phyloP scores from a whole-genome alignment of 805 yeast genomes.

The Wickerhamomyces bisporus region DNA sequence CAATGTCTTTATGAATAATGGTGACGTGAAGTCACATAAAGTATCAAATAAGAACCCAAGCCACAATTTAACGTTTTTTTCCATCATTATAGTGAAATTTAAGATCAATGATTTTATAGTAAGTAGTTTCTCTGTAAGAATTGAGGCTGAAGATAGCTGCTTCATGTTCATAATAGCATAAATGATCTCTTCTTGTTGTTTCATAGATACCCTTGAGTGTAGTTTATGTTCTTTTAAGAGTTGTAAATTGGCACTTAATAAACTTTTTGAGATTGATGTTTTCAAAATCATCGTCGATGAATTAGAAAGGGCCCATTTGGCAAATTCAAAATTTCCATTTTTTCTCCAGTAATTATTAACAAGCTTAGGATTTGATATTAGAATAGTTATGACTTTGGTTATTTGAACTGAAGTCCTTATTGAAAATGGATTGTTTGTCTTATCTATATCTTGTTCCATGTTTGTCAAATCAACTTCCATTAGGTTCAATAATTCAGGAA shows the following conservation, averaged over 20 bases:
- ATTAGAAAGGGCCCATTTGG: constrained; percentile 14
- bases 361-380: constrained; percentile 14
- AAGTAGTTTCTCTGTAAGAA: constrained; percentile 18
- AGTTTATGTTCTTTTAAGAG: constrained; percentile 19
- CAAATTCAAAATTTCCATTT: constrained; percentile 3
- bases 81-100: constrained; percentile 21
- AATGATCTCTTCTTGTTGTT: constrained; percentile 16
- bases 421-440: constrained; percentile 16
- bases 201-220: constrained; percentile 4
- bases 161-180: constrained; percentile 19
- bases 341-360: constrained; percentile 6
- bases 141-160: constrained; percentile 16
- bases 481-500: constrained; percentile 7
- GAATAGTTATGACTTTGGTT: constrained; percentile 11
- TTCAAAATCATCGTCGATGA: constrained; percentile 10
- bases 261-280: constrained; percentile 15
- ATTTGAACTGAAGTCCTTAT: constrained; percentile 22
- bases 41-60: constrained; percentile 14
- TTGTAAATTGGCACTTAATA: constrained; percentile 22
- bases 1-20: constrained; percentile 8
- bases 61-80: constrained; percentile 23
- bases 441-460: constrained; percentile 8
- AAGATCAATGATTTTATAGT: constrained; percentile 16
- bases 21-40: constrained; percentile 15
- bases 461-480: constrained; percentile 9